A percentile compares a stretch with the other conserved stretches of the same genome.
phyloP scores from a whole-genome alignment of 208 protist genomes.

The Borovskyia barvae region DNA sequence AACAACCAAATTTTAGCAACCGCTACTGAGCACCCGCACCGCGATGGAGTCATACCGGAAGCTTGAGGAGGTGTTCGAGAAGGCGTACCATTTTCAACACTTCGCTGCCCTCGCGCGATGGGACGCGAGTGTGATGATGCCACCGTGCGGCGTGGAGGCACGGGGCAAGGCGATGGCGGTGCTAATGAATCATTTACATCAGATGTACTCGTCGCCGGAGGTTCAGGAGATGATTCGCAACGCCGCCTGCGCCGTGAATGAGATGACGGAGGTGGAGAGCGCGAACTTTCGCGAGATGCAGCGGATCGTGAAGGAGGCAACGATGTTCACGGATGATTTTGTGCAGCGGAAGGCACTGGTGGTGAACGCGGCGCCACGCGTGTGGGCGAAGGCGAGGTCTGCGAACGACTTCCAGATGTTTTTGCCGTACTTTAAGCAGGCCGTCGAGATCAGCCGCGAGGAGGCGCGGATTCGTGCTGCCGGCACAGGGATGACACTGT shows the following conservation, averaged over 20 bases:
- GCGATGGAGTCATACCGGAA: conserved; percentile 50
- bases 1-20: no score
- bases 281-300: conserved; percentile 71
- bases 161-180: conserved; percentile 55
- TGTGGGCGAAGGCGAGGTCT: conserved; percentile 46
- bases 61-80: conserved; percentile 35
- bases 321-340: conserved; percentile 44
- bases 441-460: conserved; percentile 57
- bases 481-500: conserved; percentile 34
- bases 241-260: conserved; percentile 9
- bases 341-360: conserved; percentile 43
- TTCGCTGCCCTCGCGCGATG: conserved; percentile 37
- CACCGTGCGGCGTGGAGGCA: conserved; percentile 45
- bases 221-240: conserved; percentile 27
- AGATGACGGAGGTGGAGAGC: conserved; percentile 41
- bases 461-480: conserved; percentile 40
- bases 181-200: conserved; percentile 39
- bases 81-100: conserved; percentile 37
- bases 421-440: conserved; percentile 57
- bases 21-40: no score
- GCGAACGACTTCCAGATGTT: conserved; percentile 63
- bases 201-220: conserved; percentile 39
- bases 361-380: conserved; percentile 30
- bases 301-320: conserved; percentile 31
- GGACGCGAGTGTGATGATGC: conserved; percentile 78